Evolutionary conservation across 2,329 filamentous ascomycete species (phyloP), one percentile per base, ranked within the genome.

Genomic region (Botrytis porri): DNA sequence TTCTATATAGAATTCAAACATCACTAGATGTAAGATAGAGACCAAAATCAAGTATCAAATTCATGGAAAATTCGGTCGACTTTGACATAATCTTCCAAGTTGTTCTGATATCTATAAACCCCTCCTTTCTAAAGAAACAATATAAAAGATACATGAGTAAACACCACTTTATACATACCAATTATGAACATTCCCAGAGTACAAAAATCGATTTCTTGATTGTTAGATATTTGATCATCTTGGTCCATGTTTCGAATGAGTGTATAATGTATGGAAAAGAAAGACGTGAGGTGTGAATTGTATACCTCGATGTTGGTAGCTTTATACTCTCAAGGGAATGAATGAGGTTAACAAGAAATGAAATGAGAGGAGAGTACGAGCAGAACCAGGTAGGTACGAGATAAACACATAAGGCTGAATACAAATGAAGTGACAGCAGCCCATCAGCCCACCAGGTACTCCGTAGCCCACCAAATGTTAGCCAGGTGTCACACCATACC

Each of bases 141-240:
- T 54, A 7, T 20, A 4, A 10, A 60, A 14, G 20, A 32, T 66
- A 41, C 37, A 37, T 8, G 12, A 14, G 5, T 22, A 10, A 43
- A 43, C 25, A 43, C 14, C 12, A 14, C 9, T 48, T n/a, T 6
- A 43, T 16, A 67, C 86, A 81, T 83, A 91, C 89, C 90, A 75
- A 93, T 89, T 69, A 92, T 93, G 78, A 93, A 90, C 90, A 93
- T 92, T 78, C 90, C 91, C 78, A 93, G 79, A 0, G 90, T 92
- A 74, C 90, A 88, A 81, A 93, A 92, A 76, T 92, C 90, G 70
- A 91, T 85, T 65, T 82, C 82, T 74, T 84, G 83, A 29, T 78
- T 75, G 54, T 80, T 78, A 45, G 79, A 57, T 60, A 77, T 63
- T 32, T 76, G 75, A 41, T 78, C 75, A 54, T 76, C 75, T 37